Conservation (phyloP, 306 rosid genomes). For the Elaeagnus macrophylla region DNA sequence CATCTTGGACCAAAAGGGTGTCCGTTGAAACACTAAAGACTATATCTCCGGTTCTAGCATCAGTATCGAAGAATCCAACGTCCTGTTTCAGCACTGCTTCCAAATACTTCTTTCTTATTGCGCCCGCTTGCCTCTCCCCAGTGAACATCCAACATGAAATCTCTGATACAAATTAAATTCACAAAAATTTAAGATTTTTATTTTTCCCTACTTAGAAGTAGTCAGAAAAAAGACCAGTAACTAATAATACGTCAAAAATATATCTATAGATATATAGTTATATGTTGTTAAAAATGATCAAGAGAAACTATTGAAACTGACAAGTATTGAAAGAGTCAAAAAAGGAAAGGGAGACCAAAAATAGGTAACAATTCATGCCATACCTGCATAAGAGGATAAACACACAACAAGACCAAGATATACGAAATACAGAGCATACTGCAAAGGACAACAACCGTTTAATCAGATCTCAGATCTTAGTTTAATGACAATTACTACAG, state of each 20-base stretch:
- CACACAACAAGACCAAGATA: conserved; percentile 91
- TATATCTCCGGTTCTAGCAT: conserved; percentile 95
- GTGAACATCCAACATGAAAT: conserved; percentile 98
- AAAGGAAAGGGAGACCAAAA: not conserved
- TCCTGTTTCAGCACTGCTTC: conserved; percentile 93
- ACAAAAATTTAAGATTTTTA: no score
- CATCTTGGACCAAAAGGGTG: conserved; percentile 94
- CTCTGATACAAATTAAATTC: conserved; percentile 35
- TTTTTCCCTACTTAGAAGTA: no score
- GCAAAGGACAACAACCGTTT: conserved; percentile 18
- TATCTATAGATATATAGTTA: not conserved
- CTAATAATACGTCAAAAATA: no score
- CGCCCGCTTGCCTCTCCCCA: conserved; percentile 92
- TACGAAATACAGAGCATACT: conserved; percentile 93
- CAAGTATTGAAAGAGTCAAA: conserved; percentile 27
- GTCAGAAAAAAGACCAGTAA: no score
- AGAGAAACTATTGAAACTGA: conserved; percentile 12
- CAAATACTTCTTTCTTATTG: conserved; percentile 85
- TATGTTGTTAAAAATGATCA: not conserved
- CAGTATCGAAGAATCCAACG: conserved; percentile 96
- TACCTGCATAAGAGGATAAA: conserved; percentile 90
- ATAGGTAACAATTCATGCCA: not conserved
- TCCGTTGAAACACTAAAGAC: conserved; percentile 95
- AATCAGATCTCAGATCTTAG: conserved; percentile 50
- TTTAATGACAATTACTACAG: not conserved